Base-by-base conservation (phyloP, 2,329 filamentous ascomycete genomes). In the Ophiostoma piceae region DNA sequence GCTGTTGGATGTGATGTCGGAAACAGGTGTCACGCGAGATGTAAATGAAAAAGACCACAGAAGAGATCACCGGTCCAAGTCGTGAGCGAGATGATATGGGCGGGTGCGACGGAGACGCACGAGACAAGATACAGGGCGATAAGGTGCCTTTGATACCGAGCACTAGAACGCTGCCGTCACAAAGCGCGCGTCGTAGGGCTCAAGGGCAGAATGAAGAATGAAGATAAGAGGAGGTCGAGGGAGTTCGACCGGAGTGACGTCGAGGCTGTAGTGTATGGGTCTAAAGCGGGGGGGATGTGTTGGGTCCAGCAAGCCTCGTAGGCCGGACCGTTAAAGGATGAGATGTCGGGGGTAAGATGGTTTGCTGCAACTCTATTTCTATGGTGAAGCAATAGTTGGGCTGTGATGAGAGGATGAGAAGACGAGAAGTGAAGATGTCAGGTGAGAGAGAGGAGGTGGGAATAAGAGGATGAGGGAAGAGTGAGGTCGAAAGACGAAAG, bases 261-360 rank as follows among this genome's bases (percentile, higher is more conserved):
- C 57, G 57, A 62, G 57, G 57, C 57, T 62, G 57, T 29, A 62
- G 14, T 16, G 22, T 32, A 62, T 62, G 57, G 57, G 57, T 35
- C 57, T 62, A 29, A 32, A 32, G 57, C 57, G 57, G 57, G 57
- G 51, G 57, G 26, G 22, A 32, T 32, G 57, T 32, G 32, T 16
- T 62, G 57, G 54, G 57, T 32, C 57, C 57, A 62, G 57, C 57
- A 26, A 62, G 57, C 57, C 57, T 62, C 12, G 57, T 62, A 16
- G 57, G 57, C 57, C 12, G 26, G 57, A 26, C 57, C 57, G 57
- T 16, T 62, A 16, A 62, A 32, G 57, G 57, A 62, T 62, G 26
- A 62, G 14, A 26, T 16, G 57, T 62, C 26, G 57, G 8, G 51
- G n/a, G 57, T 62, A 16, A 35, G 2, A 57, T n/a, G 22, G 51